Percentiles rank a stretch among this genome's conserved stretches.
Evolutionary conservation across 352 stramenopile genomes (phyloP).

Genomic region (Peronospora belbahrii): DNA sequence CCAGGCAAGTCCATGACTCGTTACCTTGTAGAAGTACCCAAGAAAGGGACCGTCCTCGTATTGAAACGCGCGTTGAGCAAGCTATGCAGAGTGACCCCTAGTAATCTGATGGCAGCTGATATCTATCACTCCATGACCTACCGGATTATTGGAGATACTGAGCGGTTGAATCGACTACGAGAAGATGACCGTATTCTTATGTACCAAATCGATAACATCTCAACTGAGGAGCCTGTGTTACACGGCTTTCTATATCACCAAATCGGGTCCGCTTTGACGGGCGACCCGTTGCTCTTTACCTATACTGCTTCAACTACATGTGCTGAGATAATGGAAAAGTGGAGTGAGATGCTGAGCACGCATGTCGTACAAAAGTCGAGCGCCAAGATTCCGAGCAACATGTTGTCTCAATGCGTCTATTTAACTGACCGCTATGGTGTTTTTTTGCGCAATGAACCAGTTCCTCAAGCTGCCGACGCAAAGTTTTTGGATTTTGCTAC

Average conservation of each 20-base stretch:
- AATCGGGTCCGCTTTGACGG: conserved; percentile 36
- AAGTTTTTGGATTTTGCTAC: conserved; percentile 52
- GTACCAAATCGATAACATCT: conserved; percentile 45
- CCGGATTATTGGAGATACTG: conserved; percentile 53
- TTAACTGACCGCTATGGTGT: conserved; percentile 50
- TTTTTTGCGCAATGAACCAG: conserved; percentile 40
- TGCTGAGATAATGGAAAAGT: conserved; percentile 50
- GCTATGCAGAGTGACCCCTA: conserved; percentile 33
- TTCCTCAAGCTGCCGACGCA: conserved; percentile 28
- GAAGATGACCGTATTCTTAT: conserved; percentile 71
- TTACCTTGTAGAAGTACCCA: conserved; percentile 58
- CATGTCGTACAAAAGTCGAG: conserved; percentile 35
- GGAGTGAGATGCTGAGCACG: conserved; percentile 37
- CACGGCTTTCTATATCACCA: conserved; percentile 75
- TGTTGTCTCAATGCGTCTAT: conserved; percentile 45
- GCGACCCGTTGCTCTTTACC: conserved; percentile 63
- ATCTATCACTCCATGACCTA: conserved; percentile 79
- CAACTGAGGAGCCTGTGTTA: conserved; percentile 19
- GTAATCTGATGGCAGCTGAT: conserved; percentile 44
- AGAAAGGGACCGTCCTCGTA: conserved; percentile 48
- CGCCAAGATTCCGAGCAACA: conserved; percentile 29
- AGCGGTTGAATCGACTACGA: conserved; percentile 48
- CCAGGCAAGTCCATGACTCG: conserved; percentile 34
- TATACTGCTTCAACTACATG: conserved; percentile 56
- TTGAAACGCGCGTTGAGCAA: conserved; percentile 53